These are phyloP conservation scores for Gossypium ekmanianum DNA, from an alignment of 345 rosid species.

Conservation along the genomic window DNA sequence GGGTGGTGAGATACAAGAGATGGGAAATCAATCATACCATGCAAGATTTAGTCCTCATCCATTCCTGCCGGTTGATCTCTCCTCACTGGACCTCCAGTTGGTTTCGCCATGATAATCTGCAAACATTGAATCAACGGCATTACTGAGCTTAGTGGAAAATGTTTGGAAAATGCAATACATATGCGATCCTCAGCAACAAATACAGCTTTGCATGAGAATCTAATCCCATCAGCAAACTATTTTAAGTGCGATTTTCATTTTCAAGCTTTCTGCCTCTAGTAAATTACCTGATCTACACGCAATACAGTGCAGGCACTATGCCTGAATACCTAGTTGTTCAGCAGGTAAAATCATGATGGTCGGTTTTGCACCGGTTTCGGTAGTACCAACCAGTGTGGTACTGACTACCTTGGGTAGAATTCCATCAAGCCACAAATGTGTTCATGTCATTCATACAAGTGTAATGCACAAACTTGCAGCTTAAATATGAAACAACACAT, in stretches of 20 bases:
- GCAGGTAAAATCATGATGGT: not conserved
- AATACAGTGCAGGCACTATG: not conserved
- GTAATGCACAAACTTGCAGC: not conserved
- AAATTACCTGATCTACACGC: no score
- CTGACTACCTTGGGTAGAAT: not conserved
- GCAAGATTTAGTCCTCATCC: conserved; percentile 54
- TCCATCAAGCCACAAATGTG: not conserved
- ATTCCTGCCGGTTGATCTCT: conserved; percentile 64
- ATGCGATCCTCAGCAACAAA: not conserved
- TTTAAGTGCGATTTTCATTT: not conserved
- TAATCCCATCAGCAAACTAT: not conserved
- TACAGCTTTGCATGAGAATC: no score
- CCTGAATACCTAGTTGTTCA: not conserved
- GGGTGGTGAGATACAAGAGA: not conserved
- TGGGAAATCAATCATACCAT: not conserved
- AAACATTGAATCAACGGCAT: conserved; percentile 9
- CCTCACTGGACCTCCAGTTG: conserved; percentile 81
- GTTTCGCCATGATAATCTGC: conserved; percentile 95
- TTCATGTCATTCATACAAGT: not conserved
- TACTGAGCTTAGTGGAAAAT: not conserved
- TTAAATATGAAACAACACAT: no score
- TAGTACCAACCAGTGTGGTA: no score
- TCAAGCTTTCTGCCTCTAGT: not conserved
- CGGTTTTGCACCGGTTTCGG: no score
- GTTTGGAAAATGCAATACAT: not conserved